Base-by-base conservation (phyloP, 257 asterid genomes). In the Przewalskia tangutica region DNA sequence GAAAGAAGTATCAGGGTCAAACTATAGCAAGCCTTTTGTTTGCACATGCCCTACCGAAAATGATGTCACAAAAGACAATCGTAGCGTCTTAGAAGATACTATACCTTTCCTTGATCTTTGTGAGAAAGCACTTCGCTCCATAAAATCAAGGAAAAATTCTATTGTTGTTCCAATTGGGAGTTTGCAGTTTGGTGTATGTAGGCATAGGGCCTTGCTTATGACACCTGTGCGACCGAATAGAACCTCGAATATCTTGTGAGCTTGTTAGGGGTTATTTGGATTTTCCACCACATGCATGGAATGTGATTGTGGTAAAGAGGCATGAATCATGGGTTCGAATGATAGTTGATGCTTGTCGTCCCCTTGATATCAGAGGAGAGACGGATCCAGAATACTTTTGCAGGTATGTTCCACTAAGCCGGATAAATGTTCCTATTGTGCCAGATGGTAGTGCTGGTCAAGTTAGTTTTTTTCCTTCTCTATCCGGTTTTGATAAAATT, bases 301-400 rank as follows among this genome's bases (percentile, higher is more conserved):
- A 95, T 86, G 97, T 93, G 14, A 82, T 95, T 53, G 84, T 89
- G 67, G 58, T 93, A 34, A 88, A 90, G 86, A 88, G 89, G 88
- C 92, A 94, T 18, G 87, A 87, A n/a, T 87, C 90, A 23, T 83
- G 83, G 83, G 86, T 88, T 76, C 97, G 97, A 36, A 90, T 92
- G 97, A 89, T 93, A 82, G 98, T 95, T 63, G 98, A 95, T 89
- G 94, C 98, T 11, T 95, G 98, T 88, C 92, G 89, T 86, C 98
- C 98, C 56, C 89, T 87, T 88, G 97, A 92, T 85, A 91, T 95
- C 75, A 90, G 98, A 87, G 93, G 90, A 84, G 98, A 95, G 85
- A 89, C 83, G 48, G 98, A 95, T 85, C 92, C 91, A 1, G 98
- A 95, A 83, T 95, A 87, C 81, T 83, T 84, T 81, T 89, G 94